Evolutionary conservation across 768 basidiomycete species (phyloP).

Genomic region (Podaxis sp.): DNA sequence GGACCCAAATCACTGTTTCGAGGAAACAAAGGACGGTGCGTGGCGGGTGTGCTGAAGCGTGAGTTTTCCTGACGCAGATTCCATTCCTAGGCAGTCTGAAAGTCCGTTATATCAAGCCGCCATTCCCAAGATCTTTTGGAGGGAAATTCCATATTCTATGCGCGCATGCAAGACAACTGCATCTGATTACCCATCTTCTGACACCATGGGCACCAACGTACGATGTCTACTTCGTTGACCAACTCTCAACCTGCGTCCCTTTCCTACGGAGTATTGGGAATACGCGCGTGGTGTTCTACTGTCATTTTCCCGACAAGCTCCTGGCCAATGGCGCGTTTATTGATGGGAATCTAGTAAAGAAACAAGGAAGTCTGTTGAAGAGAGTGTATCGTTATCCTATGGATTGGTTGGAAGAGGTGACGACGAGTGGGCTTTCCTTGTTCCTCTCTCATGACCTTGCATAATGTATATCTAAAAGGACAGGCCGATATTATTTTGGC

Average conservation of each 20-base stretch:
- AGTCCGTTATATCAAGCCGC: conserved; percentile 69
- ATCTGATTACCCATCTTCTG: conserved; percentile 72
- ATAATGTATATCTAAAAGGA: conserved; percentile 41
- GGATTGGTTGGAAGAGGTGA: conserved; percentile 87
- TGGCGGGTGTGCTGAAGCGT: neutral
- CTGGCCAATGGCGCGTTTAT: conserved; percentile 71
- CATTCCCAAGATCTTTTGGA: conserved; percentile 78
- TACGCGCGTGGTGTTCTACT: conserved; percentile 94
- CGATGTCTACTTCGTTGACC: conserved; percentile 94
- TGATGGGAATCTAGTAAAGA: conserved; percentile 47
- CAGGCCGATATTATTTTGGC: conserved; percentile 90
- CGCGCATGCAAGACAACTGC: conserved; percentile 86
- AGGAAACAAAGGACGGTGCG: conserved; percentile 89
- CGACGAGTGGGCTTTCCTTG: conserved; percentile 64
- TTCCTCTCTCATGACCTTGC: neutral
- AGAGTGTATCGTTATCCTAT: conserved; percentile 82
- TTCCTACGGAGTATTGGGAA: conserved; percentile 64
- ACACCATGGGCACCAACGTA: conserved; percentile 45
- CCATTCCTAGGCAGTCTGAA: conserved; percentile 64
- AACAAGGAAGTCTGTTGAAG: conserved; percentile 55
- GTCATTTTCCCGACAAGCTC: conserved; percentile 96
- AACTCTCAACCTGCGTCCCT: conserved; percentile 90
- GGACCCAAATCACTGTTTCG: conserved; percentile 84
- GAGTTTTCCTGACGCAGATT: neutral
- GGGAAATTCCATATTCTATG: conserved; percentile 87